Evolutionary conservation across 305 asterid species (phyloP), one percentile per base, ranked within the genome.

Genomic region (Vinca major): DNA sequence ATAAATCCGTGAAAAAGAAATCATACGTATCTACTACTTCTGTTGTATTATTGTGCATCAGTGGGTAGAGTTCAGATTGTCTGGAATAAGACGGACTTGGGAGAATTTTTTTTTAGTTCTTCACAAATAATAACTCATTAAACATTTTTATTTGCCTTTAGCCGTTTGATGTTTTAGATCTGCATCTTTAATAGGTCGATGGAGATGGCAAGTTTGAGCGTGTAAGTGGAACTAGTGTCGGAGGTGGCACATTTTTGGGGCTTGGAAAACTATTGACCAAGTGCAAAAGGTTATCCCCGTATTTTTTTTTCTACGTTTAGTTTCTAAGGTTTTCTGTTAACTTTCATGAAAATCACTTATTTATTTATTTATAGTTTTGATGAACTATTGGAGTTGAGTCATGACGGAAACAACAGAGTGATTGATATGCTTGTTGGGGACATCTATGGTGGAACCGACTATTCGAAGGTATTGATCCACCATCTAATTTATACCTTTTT

Each of bases 381-480:
- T 76, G 99, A 89, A 75, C 72, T 93, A 84, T 80, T 93, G 83
- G 95, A 89, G 71, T 63, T 91, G 83, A 93, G 99, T 83, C 96
- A 61, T 63, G 68, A 63, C 26, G 99, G 99, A 74, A 88, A 91
- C 81, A 88, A 91, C 82, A 86, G 89, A 76, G 87, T 70, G 49
- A 83, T 93, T 77, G 97, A 93, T 82, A 93, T 91, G 99, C 99
- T 93, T 70, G 97, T 93, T 70, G 96, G 97, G 63, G 99, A 93
- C 75, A 91, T 93, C 68, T 89, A 85, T 74, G 97, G 97, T 68
- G 97, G 97, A 74, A 67, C 51, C 61, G 95, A 91, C 70, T 91
- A 91, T 79, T 45, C 93, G 14, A 93, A 91, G 97, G 99, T 91
- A 77, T 19, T 62, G 39, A 19, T 74, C 39, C 61, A 7, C 47